These are phyloP conservation scores for Verruconis gallopava DNA, from an alignment of 2,329 filamentous ascomycete genomes.

Conservation along the genomic window DNA sequence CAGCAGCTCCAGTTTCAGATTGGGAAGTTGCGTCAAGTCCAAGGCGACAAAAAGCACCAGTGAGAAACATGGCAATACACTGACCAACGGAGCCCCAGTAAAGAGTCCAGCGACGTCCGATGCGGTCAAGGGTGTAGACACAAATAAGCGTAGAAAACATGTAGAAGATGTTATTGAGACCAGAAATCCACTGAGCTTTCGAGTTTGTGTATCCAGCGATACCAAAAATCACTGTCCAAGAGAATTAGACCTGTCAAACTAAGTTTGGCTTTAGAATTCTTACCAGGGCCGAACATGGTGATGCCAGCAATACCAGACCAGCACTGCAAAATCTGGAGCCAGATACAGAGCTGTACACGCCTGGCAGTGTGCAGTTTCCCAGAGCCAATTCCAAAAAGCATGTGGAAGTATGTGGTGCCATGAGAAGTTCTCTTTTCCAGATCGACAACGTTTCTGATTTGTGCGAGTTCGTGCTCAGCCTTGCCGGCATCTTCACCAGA, in stretches of 20 bases:
- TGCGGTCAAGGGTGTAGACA: slow-evolving; percentile 56
- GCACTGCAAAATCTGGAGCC: slow-evolving; percentile 59
- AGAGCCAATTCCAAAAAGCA: slow-evolving; percentile 2
- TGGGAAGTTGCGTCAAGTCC: too few species aligned
- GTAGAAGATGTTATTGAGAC: slow-evolving; percentile 43
- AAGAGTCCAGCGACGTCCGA: slow-evolving; percentile 55
- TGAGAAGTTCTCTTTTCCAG: not conserved
- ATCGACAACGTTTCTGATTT: slow-evolving; percentile 41
- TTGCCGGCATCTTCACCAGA: slow-evolving; percentile 26
- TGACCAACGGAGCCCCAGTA: too few species aligned
- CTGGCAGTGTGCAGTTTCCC: slow-evolving; percentile 45
- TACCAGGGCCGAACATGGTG: too few species aligned
- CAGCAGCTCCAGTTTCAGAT: slow-evolving; percentile 33
- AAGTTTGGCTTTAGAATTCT: too few species aligned
- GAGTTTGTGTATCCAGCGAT: slow-evolving; percentile 1
- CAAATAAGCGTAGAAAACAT: slow-evolving; percentile 55
- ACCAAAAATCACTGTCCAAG: not conserved
- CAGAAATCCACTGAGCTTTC: slow-evolving; percentile 41
- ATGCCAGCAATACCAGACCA: slow-evolving; percentile 55
- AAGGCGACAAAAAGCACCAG: too few species aligned
- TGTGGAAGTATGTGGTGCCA: not conserved
- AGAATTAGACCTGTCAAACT: too few species aligned
- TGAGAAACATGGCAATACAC: too few species aligned
- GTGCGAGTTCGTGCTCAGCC: slow-evolving; percentile 52
- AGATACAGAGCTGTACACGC: slow-evolving; percentile 56